These are phyloP conservation scores for Scheffersomyces coipomensis DNA, from an alignment of 805 yeast genomes.

Conservation along the genomic window DNA sequence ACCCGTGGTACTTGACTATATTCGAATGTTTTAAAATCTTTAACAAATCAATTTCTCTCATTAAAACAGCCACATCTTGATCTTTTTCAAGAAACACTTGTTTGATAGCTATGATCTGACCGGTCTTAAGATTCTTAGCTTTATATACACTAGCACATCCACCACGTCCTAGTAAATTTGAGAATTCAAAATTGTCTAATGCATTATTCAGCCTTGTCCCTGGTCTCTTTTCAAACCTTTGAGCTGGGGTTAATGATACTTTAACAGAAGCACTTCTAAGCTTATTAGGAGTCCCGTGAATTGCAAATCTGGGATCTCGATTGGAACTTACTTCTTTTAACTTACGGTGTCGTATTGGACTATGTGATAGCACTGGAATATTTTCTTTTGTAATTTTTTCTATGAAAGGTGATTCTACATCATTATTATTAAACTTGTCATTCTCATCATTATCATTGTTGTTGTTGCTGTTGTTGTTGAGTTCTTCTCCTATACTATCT, in stretches of 20 bases:
- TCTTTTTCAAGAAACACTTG: conserved; percentile 61
- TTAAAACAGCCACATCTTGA: conserved; percentile 43
- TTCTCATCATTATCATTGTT: conserved; percentile 2
- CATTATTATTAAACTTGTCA: conserved; percentile 3
- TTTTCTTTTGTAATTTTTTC: neutral
- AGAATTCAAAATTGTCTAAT: conserved; percentile 49
- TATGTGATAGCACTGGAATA: neutral
- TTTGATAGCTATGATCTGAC: conserved; percentile 75
- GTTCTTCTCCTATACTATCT: neutral
- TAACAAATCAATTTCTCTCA: conserved; percentile 69
- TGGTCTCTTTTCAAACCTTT: conserved; percentile 43
- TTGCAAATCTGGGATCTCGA: neutral
- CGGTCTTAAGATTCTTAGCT: conserved; percentile 65
- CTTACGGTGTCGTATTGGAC: neutral
- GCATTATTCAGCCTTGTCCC: conserved; percentile 39
- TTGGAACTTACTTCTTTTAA: neutral
- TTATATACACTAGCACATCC: conserved; percentile 87
- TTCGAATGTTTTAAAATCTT: conserved; percentile 64
- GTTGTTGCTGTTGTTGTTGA: neutral
- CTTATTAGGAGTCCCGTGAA: conserved; percentile 15
- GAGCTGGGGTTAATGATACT: conserved; percentile 51
- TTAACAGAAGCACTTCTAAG: conserved; percentile 31
- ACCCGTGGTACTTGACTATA: conserved; percentile 68
- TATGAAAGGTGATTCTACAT: conserved; percentile 5
- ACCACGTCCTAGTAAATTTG: conserved; percentile 78